Evolutionary conservation across 1,284 basidiomycete species (phyloP).

Genomic region (Erythrobasidium hasegawianum): DNA sequence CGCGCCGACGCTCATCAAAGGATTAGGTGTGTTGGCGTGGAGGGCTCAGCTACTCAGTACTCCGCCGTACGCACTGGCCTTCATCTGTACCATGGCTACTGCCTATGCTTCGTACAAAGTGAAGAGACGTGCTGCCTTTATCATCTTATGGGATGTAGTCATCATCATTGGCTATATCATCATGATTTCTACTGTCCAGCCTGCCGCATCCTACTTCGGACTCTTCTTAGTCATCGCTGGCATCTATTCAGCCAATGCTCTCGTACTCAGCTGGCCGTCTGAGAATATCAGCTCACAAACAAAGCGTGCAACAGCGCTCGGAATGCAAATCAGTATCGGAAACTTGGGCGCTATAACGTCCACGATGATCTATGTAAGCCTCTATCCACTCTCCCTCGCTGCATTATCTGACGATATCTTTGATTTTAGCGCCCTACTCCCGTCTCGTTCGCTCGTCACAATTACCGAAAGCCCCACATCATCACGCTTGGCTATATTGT

Average conservation of each 20-base stretch:
- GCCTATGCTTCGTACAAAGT: conserved; percentile 57
- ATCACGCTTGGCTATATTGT: conserved; percentile 61
- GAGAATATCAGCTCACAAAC: conserved; percentile 69
- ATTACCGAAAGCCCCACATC: conserved; percentile 60
- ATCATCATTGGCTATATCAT: conserved; percentile 64
- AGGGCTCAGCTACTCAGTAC: conserved; percentile 63
- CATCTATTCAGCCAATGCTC: conserved; percentile 58
- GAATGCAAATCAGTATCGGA: conserved; percentile 54
- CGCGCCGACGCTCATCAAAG: conserved; percentile 59
- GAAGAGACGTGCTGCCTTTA: conserved; percentile 58
- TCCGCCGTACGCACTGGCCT: conserved; percentile 53
- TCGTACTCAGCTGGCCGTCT: conserved; percentile 56
- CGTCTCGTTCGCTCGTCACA: conserved; percentile 46
- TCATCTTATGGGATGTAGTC: conserved; percentile 57
- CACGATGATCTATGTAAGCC: conserved; percentile 52
- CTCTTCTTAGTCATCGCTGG: conserved; percentile 61
- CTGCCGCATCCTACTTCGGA: conserved; percentile 61
- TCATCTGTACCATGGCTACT: conserved; percentile 48
- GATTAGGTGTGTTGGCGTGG: conserved; percentile 59
- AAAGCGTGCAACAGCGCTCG: conserved; percentile 62
- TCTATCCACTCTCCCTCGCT: conserved; percentile 33
- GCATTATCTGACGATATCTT: neutral
- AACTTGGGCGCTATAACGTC: conserved; percentile 22
- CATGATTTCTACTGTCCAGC: conserved; percentile 56
- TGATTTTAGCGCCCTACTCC: neutral